Base-by-base conservation (phyloP, 371 early-diverging fungal genomes). In the Dinochytrium kinnereticum region DNA sequence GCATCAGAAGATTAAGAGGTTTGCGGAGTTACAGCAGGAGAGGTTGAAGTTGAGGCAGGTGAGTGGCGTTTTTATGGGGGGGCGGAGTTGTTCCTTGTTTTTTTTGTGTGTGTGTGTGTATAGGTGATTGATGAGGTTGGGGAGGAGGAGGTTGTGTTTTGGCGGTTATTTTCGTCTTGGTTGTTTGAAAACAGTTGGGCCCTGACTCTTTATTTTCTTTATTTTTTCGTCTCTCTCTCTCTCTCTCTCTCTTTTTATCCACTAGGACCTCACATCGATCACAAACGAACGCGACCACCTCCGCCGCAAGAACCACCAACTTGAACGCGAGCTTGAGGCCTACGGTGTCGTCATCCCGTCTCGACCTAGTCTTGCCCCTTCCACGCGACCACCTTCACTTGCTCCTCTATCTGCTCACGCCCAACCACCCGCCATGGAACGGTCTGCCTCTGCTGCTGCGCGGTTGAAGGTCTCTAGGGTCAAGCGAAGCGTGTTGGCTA, bases 11-110 rank as follows among this genome's bases (percentile, higher is more conserved):
- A 84, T 88, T 67, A 82, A 78, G 65, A 85, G 87, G 55, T 65
- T 88, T 28, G 81, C 80, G 0, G 83, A 85, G 30, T 71, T 89
- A 13, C 86, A 86, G 76, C 85, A 88, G 55, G 88, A 89, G 77
- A 84, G 83, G 64, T 49, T 85, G 15, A 75, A 76, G 19, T 72
- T 88, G 31, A 85, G 86, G 66, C 78, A 83, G 73, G 85, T 84
- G 37, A 24, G 72, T 36, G 28, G 40, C 24, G 3, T 61, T 40
- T 7, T 24, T 51, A 49, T 49, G 49, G 49, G n/a, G 13, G 49
- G 49, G 49, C n/a, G 17, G n/a, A 64, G 38, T 50, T 64, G 28
- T 31, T 39, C 30, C 19, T 57, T 24, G 33, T 28, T n/a, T 40
- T 34, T n/a, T 69, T 31, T 19, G n/a, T n/a, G n/a, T n/a, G n/a